These are phyloP conservation scores for Trichophyton rubrum DNA, from an alignment of 2,329 filamentous ascomycete species.

Conservation along the genomic window DNA sequence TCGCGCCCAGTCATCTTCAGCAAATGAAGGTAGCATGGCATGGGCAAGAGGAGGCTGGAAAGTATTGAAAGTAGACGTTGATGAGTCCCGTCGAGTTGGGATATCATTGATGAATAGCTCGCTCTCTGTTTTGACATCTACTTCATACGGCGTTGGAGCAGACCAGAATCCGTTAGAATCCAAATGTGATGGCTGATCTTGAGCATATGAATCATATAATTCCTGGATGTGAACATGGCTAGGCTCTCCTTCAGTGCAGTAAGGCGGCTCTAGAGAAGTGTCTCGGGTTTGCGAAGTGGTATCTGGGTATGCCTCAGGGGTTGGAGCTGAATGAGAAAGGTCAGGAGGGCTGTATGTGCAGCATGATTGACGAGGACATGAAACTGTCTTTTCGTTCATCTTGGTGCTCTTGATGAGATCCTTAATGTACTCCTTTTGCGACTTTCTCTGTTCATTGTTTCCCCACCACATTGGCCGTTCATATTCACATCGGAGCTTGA, in stretches of 20 bases:
- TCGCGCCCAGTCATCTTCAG: constrained; percentile 57
- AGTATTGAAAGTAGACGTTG: constrained; percentile 86
- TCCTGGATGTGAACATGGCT: constrained; percentile 49
- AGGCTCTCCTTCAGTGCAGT: constrained; percentile 53
- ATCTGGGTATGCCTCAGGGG: constrained; percentile 68
- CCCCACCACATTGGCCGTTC: constrained; percentile 96
- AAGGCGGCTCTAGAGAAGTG: constrained; percentile 68
- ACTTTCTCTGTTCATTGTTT: constrained; percentile 71
- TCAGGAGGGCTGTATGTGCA: constrained; percentile 55
- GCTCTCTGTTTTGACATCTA: constrained; percentile 90
- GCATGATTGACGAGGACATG: constrained; percentile 26
- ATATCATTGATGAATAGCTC: constrained; percentile 90
- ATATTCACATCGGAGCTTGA: constrained; percentile 86
- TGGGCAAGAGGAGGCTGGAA: constrained; percentile 65
- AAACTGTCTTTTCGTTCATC: constrained; percentile 68
- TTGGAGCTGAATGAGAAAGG: constrained; percentile 68
- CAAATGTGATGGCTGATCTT: constrained; percentile 43
- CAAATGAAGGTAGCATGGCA: constrained; percentile 51
- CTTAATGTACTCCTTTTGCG: constrained; percentile 93
- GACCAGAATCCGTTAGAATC: constrained; percentile 47
- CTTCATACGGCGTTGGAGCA: constrained; percentile 65
- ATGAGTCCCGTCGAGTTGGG: constrained; percentile 71
- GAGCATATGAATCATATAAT: constrained; percentile 31
- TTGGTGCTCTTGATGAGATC: constrained; percentile 96
- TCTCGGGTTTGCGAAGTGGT: constrained; percentile 58